Evolutionary conservation across 164 flowering plant genomes (phyloP), one percentile per base, ranked within the genome.

Genomic region (Kingdonia uniflora): DNA sequence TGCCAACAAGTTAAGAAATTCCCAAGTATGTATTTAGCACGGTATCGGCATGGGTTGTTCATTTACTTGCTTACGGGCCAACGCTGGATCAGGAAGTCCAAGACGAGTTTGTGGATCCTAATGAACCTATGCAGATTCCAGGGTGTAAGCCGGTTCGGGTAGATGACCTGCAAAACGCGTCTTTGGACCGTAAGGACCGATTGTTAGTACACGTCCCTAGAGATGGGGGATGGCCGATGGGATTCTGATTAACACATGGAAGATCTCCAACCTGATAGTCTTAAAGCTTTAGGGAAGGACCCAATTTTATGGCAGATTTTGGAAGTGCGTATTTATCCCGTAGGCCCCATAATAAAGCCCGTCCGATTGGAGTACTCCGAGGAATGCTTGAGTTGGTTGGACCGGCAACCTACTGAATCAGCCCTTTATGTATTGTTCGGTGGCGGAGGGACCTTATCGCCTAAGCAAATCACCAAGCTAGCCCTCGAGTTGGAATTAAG

Each of bases 341-440:
- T 79, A 17, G 82, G 87, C 0, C 82, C 84, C 7, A 6, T 79
- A 2, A 54, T 51, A 0, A 60, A 69, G 49, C 2, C 52, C 52
- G 16, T 0, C 16, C 15, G 41, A 0, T 5, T 2, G 37, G 11
- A 3, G 12, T 14, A 42, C 44, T 42, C n/a, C n/a, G n/a, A n/a
- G n/a, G n/a, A 42, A 40, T 7, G 39, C 57, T 61, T 63, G 10
- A 20, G 33, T 1, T 74, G 75, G 78, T 24, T 74, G 2, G 58
- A 63, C 39, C 15, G n/a, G 33, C 80, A 76, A 23, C 73, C 73
- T 0, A 6, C 15, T 10, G 65, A 60, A 3, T 75, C 74, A 0
- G 77, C 70, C 5, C 24, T 73, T 2, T 73, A 46, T 16, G 62
- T 73, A 16, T 64, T 67, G 8, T 73, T 70, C 19, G 74, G 77